Evolutionary conservation across 2,329 filamentous ascomycete species (phyloP).

Genomic region (Fusarium sp.): DNA sequence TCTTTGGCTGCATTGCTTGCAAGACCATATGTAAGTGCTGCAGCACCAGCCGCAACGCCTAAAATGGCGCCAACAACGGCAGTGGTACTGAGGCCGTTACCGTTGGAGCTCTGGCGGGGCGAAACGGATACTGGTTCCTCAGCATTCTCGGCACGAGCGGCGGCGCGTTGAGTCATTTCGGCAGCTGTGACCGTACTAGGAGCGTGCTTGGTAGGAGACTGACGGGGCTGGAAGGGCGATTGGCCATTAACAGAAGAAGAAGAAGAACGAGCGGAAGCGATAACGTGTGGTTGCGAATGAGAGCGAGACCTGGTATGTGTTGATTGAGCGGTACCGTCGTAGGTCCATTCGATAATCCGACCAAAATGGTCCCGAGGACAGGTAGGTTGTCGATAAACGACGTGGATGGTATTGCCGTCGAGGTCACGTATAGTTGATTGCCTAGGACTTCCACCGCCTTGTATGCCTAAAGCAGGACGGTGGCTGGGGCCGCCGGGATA

Average conservation of each 20-base stretch:
- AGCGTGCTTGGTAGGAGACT: slow-evolving; percentile 30
- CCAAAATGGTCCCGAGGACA: slow-evolving; percentile 49
- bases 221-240: slow-evolving; percentile 34
- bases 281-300: slow-evolving; percentile 37
- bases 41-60: slow-evolving; percentile 79
- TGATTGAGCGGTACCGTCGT: slow-evolving; percentile 50
- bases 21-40: slow-evolving; percentile 74
- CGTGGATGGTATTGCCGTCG: slow-evolving; percentile 86
- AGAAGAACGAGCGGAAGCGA: slow-evolving; percentile 34
- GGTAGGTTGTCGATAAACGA: slow-evolving; percentile 63
- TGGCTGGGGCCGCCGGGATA: slow-evolving; percentile 29
- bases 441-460: slow-evolving; percentile 41
- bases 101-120: slow-evolving; percentile 49
- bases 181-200: slow-evolving; percentile 37
- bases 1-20: slow-evolving; percentile 56
- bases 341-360: slow-evolving; percentile 61
- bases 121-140: slow-evolving; percentile 38
- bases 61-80: slow-evolving; percentile 79
- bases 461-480: slow-evolving; percentile 48
- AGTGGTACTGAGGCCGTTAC: slow-evolving; percentile 62
- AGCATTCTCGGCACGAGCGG: slow-evolving; percentile 28
- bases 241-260: slow-evolving; percentile 37
- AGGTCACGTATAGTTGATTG: slow-evolving; percentile 74
- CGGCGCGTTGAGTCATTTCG: slow-evolving; percentile 39
- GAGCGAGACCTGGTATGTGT: slow-evolving; percentile 32